A percentile compares a stretch with the other conserved stretches of the same genome.
Conservation (phyloP, 2,329 filamentous ascomycete genomes). For the Neonectria ditissima region DNA sequence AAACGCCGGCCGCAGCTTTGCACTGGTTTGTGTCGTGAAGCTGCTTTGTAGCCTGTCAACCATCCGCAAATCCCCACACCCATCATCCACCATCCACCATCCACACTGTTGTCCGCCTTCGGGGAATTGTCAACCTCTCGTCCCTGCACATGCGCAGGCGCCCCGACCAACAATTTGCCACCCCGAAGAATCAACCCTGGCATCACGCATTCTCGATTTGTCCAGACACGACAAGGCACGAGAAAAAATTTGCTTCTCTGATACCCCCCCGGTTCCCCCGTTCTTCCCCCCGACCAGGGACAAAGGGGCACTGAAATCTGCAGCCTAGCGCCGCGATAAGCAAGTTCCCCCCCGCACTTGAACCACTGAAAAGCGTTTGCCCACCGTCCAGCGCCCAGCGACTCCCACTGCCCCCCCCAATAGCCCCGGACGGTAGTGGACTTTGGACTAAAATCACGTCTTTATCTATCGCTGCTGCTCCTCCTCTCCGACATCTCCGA, state of each 20-base stretch:
- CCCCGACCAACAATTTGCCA: conserved; percentile 44
- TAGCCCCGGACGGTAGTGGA: conserved; percentile 23
- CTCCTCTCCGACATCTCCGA: conserved; percentile 25
- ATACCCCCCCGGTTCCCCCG: conserved; percentile 19
- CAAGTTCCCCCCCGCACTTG: conserved; percentile 41
- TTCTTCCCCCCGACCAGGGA: conserved; percentile 40
- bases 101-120: conserved; percentile 25
- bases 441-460: conserved; percentile 30
- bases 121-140: conserved; percentile 44
- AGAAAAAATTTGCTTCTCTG: conserved; percentile 37
- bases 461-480: conserved; percentile 28
- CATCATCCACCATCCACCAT: conserved; percentile 14
- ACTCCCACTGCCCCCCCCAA: conserved; percentile 38
- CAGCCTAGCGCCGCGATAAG: conserved; percentile 39
- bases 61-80: conserved; percentile 25
- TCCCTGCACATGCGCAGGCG: conserved; percentile 45
- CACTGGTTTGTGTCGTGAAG: background rate
- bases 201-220: conserved; percentile 44
- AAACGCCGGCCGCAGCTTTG: conserved; percentile 11
- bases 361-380: conserved; percentile 41
- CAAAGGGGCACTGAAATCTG: conserved; percentile 39
- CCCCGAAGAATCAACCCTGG: conserved; percentile 40
- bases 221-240: conserved; percentile 38
- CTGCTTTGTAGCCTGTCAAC: conserved; percentile 24
- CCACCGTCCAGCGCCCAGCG: conserved; percentile 19